phyloP scores from a whole-genome alignment of 2,329 filamentous ascomycete species.

The Geosmithia flava region DNA sequence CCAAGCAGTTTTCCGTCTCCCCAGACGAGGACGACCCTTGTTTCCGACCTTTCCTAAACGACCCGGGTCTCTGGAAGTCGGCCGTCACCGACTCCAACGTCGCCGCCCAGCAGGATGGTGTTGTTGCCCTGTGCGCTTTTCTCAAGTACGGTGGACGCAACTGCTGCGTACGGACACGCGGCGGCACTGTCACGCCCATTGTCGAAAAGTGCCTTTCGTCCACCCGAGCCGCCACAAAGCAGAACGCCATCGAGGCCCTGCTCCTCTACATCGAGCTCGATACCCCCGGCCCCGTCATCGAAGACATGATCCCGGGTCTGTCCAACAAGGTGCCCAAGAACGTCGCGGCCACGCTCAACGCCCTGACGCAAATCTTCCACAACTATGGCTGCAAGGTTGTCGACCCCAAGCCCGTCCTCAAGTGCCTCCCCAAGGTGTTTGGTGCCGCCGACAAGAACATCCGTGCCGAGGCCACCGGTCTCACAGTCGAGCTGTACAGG shows the following conservation, averaged over 20 bases:
- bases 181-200: constrained; percentile 62
- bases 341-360: constrained; percentile 57
- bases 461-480: constrained; percentile 79
- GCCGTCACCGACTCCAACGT: constrained; percentile 93
- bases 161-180: constrained; percentile 65
- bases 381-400: constrained; percentile 91
- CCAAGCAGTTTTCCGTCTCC: constrained; percentile 73
- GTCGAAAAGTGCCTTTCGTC: constrained; percentile 87
- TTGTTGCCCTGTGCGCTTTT: constrained; percentile 80
- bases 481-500: constrained; percentile 89
- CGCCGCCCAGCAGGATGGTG: constrained; percentile 86
- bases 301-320: constrained; percentile 75
- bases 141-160: constrained; percentile 80
- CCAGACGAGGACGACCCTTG: constrained; percentile 75
- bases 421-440: constrained; percentile 79
- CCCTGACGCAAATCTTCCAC: constrained; percentile 75
- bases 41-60: constrained; percentile 78
- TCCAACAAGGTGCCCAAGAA: constrained; percentile 88
- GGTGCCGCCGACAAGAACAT: constrained; percentile 98
- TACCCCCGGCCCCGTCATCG: constrained; percentile 70
- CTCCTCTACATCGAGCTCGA: constrained; percentile 87
- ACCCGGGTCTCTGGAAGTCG: constrained; percentile 79
- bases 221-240: constrained; percentile 78
- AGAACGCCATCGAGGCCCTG: constrained; percentile 74
- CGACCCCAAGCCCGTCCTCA: constrained; percentile 85